Evolutionary conservation across 495 filamentous ascomycete species (phyloP).

Genomic region (Tuber calosporum): DNA sequence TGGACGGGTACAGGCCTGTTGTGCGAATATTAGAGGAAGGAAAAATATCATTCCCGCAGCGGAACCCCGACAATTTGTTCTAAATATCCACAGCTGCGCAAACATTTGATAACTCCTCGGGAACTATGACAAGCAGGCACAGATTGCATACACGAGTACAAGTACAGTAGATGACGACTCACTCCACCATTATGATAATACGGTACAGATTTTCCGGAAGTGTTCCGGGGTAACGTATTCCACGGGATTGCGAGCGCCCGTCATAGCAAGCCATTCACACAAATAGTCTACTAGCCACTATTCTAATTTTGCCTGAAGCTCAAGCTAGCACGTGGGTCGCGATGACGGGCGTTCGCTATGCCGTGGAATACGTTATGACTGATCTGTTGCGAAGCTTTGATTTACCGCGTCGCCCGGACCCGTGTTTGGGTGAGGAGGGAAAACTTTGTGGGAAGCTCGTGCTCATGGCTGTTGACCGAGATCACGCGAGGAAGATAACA

Average conservation of each 20-base stretch:
- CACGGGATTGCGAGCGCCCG: too few species aligned
- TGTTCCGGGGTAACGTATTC: background rate
- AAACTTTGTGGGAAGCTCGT: background rate
- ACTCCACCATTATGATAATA: background rate
- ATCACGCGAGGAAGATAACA: background rate
- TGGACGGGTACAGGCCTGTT: background rate
- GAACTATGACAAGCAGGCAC: background rate
- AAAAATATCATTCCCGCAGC: background rate
- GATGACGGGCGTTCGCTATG: too few species aligned
- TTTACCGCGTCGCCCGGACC: background rate
- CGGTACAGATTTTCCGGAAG: background rate
- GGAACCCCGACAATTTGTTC: background rate
- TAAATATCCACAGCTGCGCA: background rate
- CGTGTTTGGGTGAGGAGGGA: background rate
- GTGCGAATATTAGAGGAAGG: background rate
- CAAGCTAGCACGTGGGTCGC: too few species aligned
- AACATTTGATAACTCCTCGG: background rate
- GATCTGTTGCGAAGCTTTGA: background rate
- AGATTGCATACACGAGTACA: too few species aligned
- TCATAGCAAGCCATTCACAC: too few species aligned
- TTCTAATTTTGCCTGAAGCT: too few species aligned
- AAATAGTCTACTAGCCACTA: too few species aligned
- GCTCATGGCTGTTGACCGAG: background rate
- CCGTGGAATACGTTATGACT: too few species aligned
- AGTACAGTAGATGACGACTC: background rate